A percentile compares a stretch with the other conserved stretches of the same genome.
Evolutionary conservation across 2,329 filamentous ascomycete species (phyloP).

Genomic region (Plenodomus tracheiphilus): DNA sequence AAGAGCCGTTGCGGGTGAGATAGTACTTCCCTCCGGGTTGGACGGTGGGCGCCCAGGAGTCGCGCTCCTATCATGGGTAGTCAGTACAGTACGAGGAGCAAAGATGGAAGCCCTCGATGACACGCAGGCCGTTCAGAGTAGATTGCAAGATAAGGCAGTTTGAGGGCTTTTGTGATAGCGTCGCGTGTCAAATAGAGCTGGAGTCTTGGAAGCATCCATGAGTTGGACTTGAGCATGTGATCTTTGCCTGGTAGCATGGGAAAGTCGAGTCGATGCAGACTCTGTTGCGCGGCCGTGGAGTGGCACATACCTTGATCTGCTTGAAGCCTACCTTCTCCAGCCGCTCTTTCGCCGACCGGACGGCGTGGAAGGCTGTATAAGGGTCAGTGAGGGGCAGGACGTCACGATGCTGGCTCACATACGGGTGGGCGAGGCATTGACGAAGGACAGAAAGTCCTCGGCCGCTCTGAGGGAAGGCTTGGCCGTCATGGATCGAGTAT

Average conservation of each 20-base stretch:
- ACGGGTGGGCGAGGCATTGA: constrained; percentile 95
- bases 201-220: no score
- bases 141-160: neutral
- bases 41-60: constrained; percentile 80
- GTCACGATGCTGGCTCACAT: constrained; percentile 40
- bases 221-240: no score
- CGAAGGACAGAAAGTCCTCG: constrained; percentile 86
- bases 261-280: no score
- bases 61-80: constrained; percentile 66
- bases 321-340: constrained; percentile 84
- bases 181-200: no score
- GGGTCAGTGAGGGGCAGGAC: constrained; percentile 13
- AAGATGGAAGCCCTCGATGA: no score
- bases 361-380: constrained; percentile 85
- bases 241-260: neutral
- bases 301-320: constrained; percentile 66
- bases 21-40: constrained; percentile 93
- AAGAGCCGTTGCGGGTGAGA: constrained; percentile 89
- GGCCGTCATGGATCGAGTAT: constrained; percentile 37
- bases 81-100: neutral
- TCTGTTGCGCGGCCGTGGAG: neutral
- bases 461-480: constrained; percentile 56
- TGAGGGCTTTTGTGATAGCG: no score
- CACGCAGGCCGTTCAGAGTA: no score
- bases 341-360: constrained; percentile 74